phyloP scores from a whole-genome alignment of 768 basidiomycete genomes.

The Leccinum aurantiacum region DNA sequence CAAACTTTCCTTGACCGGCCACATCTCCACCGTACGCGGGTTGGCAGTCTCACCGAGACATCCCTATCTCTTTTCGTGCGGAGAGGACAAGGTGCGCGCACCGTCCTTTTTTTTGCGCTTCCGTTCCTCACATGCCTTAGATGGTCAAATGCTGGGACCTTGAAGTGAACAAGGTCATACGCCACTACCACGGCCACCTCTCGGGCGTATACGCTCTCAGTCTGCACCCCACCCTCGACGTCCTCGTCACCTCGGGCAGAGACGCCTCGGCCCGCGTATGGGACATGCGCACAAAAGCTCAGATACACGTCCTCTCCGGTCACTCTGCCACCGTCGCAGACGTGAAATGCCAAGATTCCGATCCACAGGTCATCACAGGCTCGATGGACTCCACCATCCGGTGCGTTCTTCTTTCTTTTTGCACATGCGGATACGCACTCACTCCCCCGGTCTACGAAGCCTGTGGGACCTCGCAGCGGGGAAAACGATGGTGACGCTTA shows the following conservation, averaged over 20 bases:
- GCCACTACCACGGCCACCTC: slow-evolving; percentile 97
- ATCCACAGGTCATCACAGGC: slow-evolving; percentile 97
- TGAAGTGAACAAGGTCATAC: slow-evolving; percentile 97
- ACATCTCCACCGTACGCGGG: slow-evolving; percentile 95
- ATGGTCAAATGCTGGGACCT: slow-evolving; percentile 99
- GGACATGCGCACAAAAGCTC: slow-evolving; percentile 99
- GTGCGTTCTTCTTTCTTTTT: slow-evolving; percentile 39
- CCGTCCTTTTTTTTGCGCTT: background rate
- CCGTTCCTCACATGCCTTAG: slow-evolving; percentile 38
- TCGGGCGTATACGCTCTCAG: slow-evolving; percentile 95
- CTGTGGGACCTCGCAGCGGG: slow-evolving; percentile 98
- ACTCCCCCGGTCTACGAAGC: slow-evolving; percentile 36
- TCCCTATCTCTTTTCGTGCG: slow-evolving; percentile 96
- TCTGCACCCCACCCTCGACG: slow-evolving; percentile 92
- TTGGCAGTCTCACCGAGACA: slow-evolving; percentile 90
- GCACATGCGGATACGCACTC: background rate
- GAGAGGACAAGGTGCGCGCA: slow-evolving; percentile 86
- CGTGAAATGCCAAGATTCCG: slow-evolving; percentile 94
- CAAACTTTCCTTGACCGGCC: slow-evolving; percentile 94
- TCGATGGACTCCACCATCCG: slow-evolving; percentile 98
- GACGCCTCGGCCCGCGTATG: slow-evolving; percentile 97
- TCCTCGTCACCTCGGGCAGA: slow-evolving; percentile 92
- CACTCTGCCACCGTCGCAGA: slow-evolving; percentile 96
- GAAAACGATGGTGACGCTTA: slow-evolving; percentile 93
- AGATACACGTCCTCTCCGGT: slow-evolving; percentile 89